Percentiles rank a stretch among this genome's conserved stretches.
phyloP scores from a whole-genome alignment of 2,329 filamentous ascomycete species.

The Lasiodiplodia sp. region DNA sequence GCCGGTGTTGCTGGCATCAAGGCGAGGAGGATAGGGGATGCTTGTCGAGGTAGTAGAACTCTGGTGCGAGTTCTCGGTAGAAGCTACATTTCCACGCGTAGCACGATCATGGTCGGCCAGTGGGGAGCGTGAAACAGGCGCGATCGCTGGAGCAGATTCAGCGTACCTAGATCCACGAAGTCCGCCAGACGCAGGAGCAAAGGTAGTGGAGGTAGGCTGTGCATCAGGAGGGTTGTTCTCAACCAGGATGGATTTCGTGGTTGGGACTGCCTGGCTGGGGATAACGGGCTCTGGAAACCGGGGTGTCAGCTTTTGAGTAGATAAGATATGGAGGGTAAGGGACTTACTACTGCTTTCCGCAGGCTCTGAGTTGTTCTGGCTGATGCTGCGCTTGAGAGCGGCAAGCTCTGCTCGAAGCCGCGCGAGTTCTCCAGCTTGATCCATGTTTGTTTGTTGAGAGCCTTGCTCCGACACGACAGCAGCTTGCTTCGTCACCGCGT shows the following conservation, averaged over 20 bases:
- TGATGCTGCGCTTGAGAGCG: background rate
- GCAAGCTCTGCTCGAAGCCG: background rate
- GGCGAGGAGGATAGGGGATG: background rate
- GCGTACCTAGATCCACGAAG: slow-evolving; percentile 6
- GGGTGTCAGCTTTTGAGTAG: background rate
- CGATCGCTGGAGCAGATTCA: background rate
- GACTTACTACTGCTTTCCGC: background rate
- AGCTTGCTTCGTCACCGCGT: background rate
- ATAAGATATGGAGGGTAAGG: background rate
- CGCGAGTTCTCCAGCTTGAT: background rate
- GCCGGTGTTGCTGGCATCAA: background rate
- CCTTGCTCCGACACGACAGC: background rate
- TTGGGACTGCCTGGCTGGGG: background rate
- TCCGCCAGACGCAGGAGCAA: background rate
- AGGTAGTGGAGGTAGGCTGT: background rate
- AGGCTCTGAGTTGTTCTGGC: background rate
- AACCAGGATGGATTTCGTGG: background rate
- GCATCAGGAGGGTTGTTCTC: background rate
- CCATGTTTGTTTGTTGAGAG: background rate
- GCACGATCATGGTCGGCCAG: background rate
- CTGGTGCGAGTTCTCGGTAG: background rate
- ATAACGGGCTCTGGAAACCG: background rate
- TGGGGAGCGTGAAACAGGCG: background rate
- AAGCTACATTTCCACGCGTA: background rate
- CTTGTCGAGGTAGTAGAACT: background rate